These are phyloP conservation scores for Colletotrichum echinochloae DNA, from an alignment of 2,329 filamentous ascomycete genomes.

Conservation along the genomic window DNA sequence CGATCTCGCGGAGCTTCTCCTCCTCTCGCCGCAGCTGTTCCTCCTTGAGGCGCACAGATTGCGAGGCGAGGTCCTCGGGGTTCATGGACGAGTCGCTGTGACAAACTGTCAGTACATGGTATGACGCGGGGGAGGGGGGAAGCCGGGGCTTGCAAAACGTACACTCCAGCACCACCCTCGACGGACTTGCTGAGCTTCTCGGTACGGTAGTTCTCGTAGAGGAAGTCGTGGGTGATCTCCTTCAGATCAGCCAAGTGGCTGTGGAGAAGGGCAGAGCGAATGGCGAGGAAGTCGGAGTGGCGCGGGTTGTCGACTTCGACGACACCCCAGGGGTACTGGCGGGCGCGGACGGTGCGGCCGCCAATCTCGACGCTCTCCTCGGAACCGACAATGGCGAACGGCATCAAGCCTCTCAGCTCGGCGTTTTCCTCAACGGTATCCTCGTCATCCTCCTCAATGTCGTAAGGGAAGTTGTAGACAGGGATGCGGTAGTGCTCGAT, in stretches of 20 bases:
- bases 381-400: conserved; percentile 97
- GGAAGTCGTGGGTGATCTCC: conserved; percentile 99
- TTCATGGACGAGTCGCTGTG: conserved; percentile 89
- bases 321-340: conserved; percentile 99
- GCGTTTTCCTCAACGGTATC: conserved; percentile 99
- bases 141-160: conserved; percentile 62
- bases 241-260: conserved; percentile 98
- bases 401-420: conserved; percentile 96
- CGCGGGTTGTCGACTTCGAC: conserved; percentile 99
- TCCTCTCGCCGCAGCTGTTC: conserved; percentile 99
- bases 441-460: conserved; percentile 99
- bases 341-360: conserved; percentile 89
- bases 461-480: conserved; percentile 99
- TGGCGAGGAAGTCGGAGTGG: conserved; percentile 98
- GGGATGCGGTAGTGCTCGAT: conserved; percentile 99
- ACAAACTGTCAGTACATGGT: conserved; percentile 45
- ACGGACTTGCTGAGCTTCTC: conserved; percentile 99
- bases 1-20: conserved; percentile 99
- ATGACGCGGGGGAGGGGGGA: no score
- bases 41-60: conserved; percentile 99
- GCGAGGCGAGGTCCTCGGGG: conserved; percentile 94
- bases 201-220: conserved; percentile 99
- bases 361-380: conserved; percentile 96
- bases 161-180: conserved; percentile 88
- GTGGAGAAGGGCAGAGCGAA: conserved; percentile 95